Evolutionary conservation across 179 eudicot genomes (phyloP), one percentile per base, ranked within the genome.

Genomic region (Vitellaria paradoxa): DNA sequence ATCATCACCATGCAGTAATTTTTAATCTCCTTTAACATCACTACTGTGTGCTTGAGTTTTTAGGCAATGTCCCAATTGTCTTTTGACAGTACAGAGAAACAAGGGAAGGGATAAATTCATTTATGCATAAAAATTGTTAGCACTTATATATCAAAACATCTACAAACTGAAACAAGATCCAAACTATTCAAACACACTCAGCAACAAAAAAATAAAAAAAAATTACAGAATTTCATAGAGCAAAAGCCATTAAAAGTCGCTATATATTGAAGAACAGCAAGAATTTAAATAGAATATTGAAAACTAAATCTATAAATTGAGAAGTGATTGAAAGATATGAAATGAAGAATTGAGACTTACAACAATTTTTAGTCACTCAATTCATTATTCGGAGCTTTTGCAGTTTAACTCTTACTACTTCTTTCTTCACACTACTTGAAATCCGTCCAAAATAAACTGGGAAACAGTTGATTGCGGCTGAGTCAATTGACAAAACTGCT

Each of bases 281-380:
- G 26, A 53, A 30, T 46, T 62, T 21, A 15, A 47, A 53, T 24
- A 60, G 23, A 70, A 52, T 70, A 66, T 0, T 30, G 15, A 80
- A 77, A 74, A 76, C 78, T 73, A 63, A 77, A 13, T 4, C 40
- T 70, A 73, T 9, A 75, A 70, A 52, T 45, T 42, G 15, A 13
- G 65, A 40, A 68, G 13, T 74, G 2, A 65, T 23, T 4, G 50
- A 21, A 7, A 52, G 68, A 52, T 10, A 77, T 18, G 12, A 30
- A 49, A 0, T 14, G 14, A 71, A 76, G 76, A 64, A 12, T 3
- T 5, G 37, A 14, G 59, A 70, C 81, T 88, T 85, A 86, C 93
- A 80, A 79, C 15, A 77, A 83, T 72, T 47, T 76, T 26, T 26
- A 60, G 80, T n/a, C 49, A 10, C 75, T 70, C n/a, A 8, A 8